These are phyloP conservation scores for Aspergillus oerlinghausenensis DNA, from an alignment of 2,329 filamentous ascomycete species.

Conservation along the genomic window DNA sequence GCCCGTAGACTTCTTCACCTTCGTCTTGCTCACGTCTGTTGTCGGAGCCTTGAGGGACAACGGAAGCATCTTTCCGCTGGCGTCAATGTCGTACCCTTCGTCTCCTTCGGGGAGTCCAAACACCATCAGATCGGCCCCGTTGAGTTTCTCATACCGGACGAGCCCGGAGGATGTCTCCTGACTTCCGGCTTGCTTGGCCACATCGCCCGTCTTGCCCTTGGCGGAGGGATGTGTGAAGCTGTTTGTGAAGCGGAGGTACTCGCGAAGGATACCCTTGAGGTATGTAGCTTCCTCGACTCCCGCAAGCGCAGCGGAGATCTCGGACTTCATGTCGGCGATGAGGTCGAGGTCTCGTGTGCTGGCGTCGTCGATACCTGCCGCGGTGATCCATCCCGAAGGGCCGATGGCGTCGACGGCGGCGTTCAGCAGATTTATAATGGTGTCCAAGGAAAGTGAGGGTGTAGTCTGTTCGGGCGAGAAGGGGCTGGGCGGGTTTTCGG, in stretches of 20 bases:
- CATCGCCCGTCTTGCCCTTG: slow-evolving; percentile 11
- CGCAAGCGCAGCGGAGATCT: slow-evolving; percentile 44
- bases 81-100: slow-evolving; percentile 29
- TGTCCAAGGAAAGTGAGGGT: slow-evolving; percentile 34
- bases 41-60: slow-evolving; percentile 63
- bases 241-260: slow-evolving; percentile 41
- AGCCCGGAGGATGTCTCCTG: slow-evolving; percentile 14
- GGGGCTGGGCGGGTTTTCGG: slow-evolving; percentile 35
- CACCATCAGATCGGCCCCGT: slow-evolving; percentile 36
- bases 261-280: slow-evolving; percentile 43
- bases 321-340: slow-evolving; percentile 45
- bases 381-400: slow-evolving; percentile 44
- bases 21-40: slow-evolving; percentile 40
- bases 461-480: slow-evolving; percentile 32
- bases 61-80: slow-evolving; percentile 54
- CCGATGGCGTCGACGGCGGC: slow-evolving; percentile 46
- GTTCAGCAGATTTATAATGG: slow-evolving; percentile 40
- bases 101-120: slow-evolving; percentile 25
- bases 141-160: slow-evolving; percentile 35
- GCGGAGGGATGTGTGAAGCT: slow-evolving; percentile 16
- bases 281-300: slow-evolving; percentile 46
- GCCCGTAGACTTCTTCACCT: slow-evolving; percentile 59
- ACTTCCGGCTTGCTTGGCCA: slow-evolving; percentile 6
- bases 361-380: slow-evolving; percentile 28
- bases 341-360: slow-evolving; percentile 39